Percentiles rank a stretch among this genome's conserved stretches.
Evolutionary conservation across 345 rosid species (phyloP).

Genomic region (Capsella bursapastoris): DNA sequence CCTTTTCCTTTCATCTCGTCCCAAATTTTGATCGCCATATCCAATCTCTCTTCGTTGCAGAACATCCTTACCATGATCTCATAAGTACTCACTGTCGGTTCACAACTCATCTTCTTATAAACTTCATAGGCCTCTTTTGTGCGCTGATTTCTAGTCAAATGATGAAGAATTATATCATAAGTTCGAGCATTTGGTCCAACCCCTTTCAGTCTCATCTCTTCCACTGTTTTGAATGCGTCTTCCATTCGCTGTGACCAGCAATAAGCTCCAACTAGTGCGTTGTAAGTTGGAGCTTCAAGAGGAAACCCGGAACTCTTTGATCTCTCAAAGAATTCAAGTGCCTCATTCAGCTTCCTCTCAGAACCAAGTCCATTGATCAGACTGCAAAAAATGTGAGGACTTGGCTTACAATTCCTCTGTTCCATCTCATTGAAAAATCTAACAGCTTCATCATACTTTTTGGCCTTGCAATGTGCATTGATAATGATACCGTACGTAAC

Average conservation of each 20-base stretch:
- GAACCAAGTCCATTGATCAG: constrained; percentile 83
- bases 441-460: constrained; percentile 61
- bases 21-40: constrained; percentile 72
- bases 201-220: constrained; percentile 68
- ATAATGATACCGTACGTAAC: constrained; percentile 78
- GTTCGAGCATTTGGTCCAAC: constrained; percentile 78
- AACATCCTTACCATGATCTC: constrained; percentile 88
- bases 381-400: constrained; percentile 78
- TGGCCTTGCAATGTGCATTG: constrained; percentile 69
- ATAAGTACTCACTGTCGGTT: constrained; percentile 72
- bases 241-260: constrained; percentile 65
- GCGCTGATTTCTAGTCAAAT: constrained; percentile 55
- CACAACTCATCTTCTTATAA: constrained; percentile 68
- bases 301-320: constrained; percentile 65
- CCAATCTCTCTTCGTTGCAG: constrained; percentile 64
- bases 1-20: constrained; percentile 77
- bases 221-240: constrained; percentile 58
- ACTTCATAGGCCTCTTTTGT: constrained; percentile 59
- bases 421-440: constrained; percentile 67
- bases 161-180: constrained; percentile 78
- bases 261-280: constrained; percentile 79
- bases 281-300: constrained; percentile 75
- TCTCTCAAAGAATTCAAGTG: constrained; percentile 60
- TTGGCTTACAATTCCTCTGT: constrained; percentile 59
- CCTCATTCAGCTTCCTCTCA: constrained; percentile 62